phyloP scores from a whole-genome alignment of 1,284 basidiomycete species.

The Malassezia nana region DNA sequence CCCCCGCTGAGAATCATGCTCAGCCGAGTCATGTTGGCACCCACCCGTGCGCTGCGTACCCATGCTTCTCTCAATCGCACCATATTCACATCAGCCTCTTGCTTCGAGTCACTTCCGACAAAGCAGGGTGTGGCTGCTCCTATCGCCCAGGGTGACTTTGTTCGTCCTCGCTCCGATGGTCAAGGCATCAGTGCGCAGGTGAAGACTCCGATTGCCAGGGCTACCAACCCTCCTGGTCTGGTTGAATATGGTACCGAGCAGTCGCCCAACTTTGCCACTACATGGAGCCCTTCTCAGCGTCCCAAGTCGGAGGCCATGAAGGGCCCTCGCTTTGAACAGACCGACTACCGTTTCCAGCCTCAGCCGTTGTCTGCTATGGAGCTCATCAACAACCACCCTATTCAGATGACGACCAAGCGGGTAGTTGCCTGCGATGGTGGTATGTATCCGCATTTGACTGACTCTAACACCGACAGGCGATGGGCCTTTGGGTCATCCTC shows the following conservation, averaged over 20 bases:
- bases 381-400: conserved; percentile 71
- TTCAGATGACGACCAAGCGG: conserved; percentile 66
- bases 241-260: conserved; percentile 18
- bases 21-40: conserved; percentile 6
- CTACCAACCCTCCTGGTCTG: conserved; percentile 22
- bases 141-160: conserved; percentile 7
- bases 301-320: conserved; percentile 55
- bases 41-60: not conserved
- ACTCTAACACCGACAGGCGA: conserved; percentile 57
- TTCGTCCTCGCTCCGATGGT: conserved; percentile 9
- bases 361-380: conserved; percentile 78
- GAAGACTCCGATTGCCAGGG: conserved; percentile 18
- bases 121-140: not conserved
- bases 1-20: conserved; percentile 8
- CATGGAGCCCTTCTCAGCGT: conserved; percentile 26
- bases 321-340: conserved; percentile 82
- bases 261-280: conserved; percentile 23
- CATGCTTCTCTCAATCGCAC: not conserved
- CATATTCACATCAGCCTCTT: not conserved
- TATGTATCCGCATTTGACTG: not conserved
- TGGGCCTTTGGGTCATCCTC: conserved; percentile 86
- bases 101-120: not conserved
- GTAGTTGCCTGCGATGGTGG: conserved; percentile 78
- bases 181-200: not conserved
- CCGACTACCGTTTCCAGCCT: conserved; percentile 70